Evolutionary conservation across 495 filamentous ascomycete species (phyloP).

Genomic region (Penicillium lividum): DNA sequence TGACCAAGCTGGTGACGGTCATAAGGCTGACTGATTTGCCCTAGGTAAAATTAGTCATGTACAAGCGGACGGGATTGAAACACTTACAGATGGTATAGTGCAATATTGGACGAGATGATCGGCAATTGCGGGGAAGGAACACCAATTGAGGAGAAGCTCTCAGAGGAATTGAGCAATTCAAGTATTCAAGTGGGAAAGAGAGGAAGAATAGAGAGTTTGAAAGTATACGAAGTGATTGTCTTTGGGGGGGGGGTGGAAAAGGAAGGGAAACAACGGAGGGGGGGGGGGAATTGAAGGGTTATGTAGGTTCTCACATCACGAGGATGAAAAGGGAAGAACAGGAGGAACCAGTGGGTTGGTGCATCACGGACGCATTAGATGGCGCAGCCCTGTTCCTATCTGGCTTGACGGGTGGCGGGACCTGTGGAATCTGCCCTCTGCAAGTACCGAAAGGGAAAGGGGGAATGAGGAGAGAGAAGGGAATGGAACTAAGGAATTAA

Average conservation of each 20-base stretch:
- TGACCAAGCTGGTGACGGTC: conserved; percentile 40
- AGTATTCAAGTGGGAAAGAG: not conserved
- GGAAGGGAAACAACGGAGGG: not conserved
- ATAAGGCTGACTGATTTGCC: conserved; percentile 30
- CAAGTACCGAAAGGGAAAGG: conserved; percentile 15
- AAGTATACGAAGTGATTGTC: conserved; percentile 4
- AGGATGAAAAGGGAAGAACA: not conserved
- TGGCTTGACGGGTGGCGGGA: conserved; percentile 32
- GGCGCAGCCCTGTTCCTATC: conserved; percentile 28
- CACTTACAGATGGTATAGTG: conserved; percentile 3
- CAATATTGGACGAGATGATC: not conserved
- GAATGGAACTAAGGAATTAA: conserved; percentile 4
- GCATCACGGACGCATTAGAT: conserved; percentile 20
- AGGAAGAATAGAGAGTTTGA: not conserved
- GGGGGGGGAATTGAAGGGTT: conserved; percentile 18
- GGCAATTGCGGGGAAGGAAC: conserved; percentile 8
- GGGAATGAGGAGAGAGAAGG: conserved; percentile 8
- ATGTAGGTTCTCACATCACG: conserved; percentile 30
- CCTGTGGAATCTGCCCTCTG: conserved; percentile 20
- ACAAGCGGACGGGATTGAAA: conserved; percentile 17
- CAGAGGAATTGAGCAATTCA: not conserved
- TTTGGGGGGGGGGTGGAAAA: not conserved
- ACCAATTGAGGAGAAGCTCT: not conserved
- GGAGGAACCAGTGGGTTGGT: conserved; percentile 12
- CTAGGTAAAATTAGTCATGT: conserved; percentile 1